Conservation (phyloP, 768 basidiomycete species). For the Infundibulicybe gibba region DNA sequence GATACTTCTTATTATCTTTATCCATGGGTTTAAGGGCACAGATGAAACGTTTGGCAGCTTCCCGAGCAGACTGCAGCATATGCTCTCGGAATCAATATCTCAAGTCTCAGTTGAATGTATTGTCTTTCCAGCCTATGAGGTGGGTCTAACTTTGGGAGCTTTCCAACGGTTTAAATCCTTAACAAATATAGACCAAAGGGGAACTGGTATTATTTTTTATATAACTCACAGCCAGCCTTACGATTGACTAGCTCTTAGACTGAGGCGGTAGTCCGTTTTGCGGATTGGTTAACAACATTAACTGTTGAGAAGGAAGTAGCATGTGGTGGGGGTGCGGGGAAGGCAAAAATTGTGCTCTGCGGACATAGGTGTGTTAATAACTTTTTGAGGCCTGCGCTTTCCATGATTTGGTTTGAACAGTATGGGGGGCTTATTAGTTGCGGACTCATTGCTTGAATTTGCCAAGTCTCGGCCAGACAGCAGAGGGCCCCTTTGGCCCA, state of each 20-base stretch:
- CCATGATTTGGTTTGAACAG: slow-evolving; percentile 32
- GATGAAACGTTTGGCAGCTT: slow-evolving; percentile 77
- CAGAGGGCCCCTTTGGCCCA: slow-evolving; percentile 78
- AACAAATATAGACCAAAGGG: slow-evolving; percentile 69
- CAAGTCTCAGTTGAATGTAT: slow-evolving; percentile 62
- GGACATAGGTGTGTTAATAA: slow-evolving; percentile 68
- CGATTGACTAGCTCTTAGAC: slow-evolving; percentile 39
- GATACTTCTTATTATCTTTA: slow-evolving; percentile 67
- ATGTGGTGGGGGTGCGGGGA: slow-evolving; percentile 72
- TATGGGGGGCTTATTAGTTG: slow-evolving; percentile 90
- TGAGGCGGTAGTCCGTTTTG: slow-evolving; percentile 79
- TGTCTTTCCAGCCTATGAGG: slow-evolving; percentile 91
- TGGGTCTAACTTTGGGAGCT: slow-evolving; percentile 20
- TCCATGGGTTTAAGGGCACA: slow-evolving; percentile 68
- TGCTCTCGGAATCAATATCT: slow-evolving; percentile 62
- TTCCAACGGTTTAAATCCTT: not conserved
- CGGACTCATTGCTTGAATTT: slow-evolving; percentile 79
- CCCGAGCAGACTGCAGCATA: slow-evolving; percentile 74
- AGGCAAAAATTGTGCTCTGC: slow-evolving; percentile 80
- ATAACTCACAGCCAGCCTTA: not conserved
- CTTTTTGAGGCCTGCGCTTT: not conserved
- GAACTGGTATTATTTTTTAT: slow-evolving; percentile 54
- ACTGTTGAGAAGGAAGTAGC: slow-evolving; percentile 84
- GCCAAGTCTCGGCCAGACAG: slow-evolving; percentile 61
- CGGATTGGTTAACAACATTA: slow-evolving; percentile 89